Evolutionary conservation across 768 basidiomycete genomes (phyloP).

Genomic region (Dioszegia crocea): DNA sequence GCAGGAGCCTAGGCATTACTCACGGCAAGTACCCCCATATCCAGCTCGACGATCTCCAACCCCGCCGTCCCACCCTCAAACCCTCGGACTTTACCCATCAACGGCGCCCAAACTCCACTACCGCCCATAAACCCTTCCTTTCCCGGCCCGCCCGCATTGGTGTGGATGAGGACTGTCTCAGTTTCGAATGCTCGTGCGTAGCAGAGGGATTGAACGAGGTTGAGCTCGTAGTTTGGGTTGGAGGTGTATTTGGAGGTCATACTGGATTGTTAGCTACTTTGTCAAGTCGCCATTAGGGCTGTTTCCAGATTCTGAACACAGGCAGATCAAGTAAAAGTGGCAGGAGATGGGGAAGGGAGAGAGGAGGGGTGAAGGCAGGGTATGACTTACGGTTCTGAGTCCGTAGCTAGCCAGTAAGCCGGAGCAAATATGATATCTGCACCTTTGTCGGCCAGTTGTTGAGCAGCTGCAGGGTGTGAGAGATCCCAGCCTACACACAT

Average conservation of each 20-base stretch:
- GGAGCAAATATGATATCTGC: constrained; percentile 43
- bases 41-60: neutral
- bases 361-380: no score
- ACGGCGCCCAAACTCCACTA: constrained; percentile 39
- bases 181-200: constrained; percentile 38
- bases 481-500: constrained; percentile 39
- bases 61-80: neutral
- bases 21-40: neutral
- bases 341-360: no score
- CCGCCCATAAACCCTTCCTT: constrained; percentile 38
- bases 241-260: constrained; percentile 21
- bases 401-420: constrained; percentile 40
- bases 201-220: constrained; percentile 31
- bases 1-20: neutral
- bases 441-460: constrained; percentile 33
- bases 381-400: constrained; percentile 44
- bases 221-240: constrained; percentile 29
- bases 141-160: constrained; percentile 36
- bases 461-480: constrained; percentile 37
- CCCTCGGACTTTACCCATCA: constrained; percentile 26
- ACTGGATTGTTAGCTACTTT: constrained; percentile 10
- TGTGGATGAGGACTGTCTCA: constrained; percentile 38
- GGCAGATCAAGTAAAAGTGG: no score
- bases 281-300: no score
- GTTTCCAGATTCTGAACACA: no score